Percentiles rank a stretch among this genome's conserved stretches.
Evolutionary conservation across 2,329 filamentous ascomycete genomes (phyloP).

Genomic region (Leptodontidium sp.): DNA sequence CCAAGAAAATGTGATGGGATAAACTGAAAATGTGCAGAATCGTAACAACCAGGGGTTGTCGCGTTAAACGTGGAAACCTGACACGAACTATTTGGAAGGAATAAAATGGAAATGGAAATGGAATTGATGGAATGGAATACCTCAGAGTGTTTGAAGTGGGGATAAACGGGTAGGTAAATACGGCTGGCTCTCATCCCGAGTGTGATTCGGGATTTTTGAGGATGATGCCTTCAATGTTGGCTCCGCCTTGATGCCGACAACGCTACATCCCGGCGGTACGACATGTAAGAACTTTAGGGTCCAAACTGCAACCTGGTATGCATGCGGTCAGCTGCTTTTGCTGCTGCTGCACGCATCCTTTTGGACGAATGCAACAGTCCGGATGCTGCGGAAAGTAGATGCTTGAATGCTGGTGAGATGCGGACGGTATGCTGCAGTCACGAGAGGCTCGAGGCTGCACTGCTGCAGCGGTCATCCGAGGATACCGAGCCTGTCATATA

Average conservation of each 20-base stretch:
- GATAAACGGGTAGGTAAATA: not conserved
- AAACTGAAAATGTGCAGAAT: not conserved
- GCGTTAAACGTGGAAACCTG: not conserved
- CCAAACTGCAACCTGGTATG: not conserved
- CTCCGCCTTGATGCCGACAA: not conserved
- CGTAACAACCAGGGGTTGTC: not conserved
- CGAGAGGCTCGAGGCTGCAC: slow-evolving; percentile 2
- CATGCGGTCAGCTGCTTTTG: too few relatives aligned
- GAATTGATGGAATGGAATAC: not conserved
- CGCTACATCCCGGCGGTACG: not conserved
- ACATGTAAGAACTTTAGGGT: not conserved
- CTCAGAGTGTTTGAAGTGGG: not conserved
- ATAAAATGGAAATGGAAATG: not conserved
- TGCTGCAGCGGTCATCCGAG: slow-evolving; percentile 5
- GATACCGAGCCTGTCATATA: not conserved
- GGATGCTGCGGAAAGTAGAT: slow-evolving; percentile 3
- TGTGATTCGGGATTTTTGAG: not conserved
- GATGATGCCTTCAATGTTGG: not conserved
- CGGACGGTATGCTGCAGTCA: not conserved
- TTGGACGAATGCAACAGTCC: slow-evolving; percentile 3
- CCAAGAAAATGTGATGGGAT: not conserved
- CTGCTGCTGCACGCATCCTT: not conserved
- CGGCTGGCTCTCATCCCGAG: too few relatives aligned
- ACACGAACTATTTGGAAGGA: not conserved
- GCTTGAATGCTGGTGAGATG: not conserved